Evolutionary conservation across 83 land plant genomes (phyloP), one percentile per base, ranked within the genome.

Genomic region (Picea mariana): DNA sequence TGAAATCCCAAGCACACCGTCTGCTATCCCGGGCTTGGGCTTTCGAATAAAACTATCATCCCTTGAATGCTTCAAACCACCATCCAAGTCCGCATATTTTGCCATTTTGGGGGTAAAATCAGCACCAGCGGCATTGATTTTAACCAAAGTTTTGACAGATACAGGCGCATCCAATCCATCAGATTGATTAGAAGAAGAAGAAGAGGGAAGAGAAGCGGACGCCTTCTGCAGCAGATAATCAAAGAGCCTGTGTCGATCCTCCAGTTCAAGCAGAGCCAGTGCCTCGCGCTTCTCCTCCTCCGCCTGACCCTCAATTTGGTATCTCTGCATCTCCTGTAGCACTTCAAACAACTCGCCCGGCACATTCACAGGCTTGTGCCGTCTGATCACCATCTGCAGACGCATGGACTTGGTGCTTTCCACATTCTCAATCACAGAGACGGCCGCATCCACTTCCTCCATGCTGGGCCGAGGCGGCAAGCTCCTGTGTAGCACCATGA

Each of bases 241-340:
- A 68, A 31, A 68, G 31, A 68, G 72, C 72, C 72, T 68, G 40
- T 68, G 72, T 11, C 58, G 42, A 11, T 68, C 81, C 64, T 91
- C 93, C 49, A 84, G 61, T 12, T 84, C 88, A 18, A 88, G 26
- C 85, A 90, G 34, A 24, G 68, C 44, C 64, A 71, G 18, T 11
- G 92, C 92, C 79, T 88, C 92, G 64, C 47, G 75, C 85, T 80
- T 82, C 87, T 90, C 87, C 69, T 90, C 92, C 17, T 81, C 17
- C 9, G 81, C 55, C 69, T 77, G 85, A 18, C 86, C 59, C 80
- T 63, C 20, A 20, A 83, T 83, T 85, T 67, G 62, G 62, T 76
- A 72, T 68, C 60, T 84, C 87, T 58, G 81, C 71, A 72, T 84
- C 83, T 88, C 79, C 71, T 86, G 77, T 59, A 88, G 78, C 27